Evolutionary conservation across 169 alveolate genomes (phyloP), one percentile per base, ranked within the genome.

Genomic region (Cryptosporidium felis): DNA sequence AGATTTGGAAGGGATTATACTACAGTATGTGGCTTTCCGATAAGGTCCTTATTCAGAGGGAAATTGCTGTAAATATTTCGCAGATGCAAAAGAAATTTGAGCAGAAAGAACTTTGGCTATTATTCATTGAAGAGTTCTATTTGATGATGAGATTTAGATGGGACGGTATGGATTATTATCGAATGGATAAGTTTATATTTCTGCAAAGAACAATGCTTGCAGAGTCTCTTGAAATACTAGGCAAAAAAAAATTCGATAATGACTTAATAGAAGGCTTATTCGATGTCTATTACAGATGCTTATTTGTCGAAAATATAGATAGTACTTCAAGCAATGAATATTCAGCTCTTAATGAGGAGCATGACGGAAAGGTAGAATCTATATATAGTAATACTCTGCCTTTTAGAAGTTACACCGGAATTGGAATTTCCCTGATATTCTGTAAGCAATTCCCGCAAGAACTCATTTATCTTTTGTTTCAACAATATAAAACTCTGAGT

Each of bases 361-460:
- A n/a, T 23, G 59, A 3, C 38, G 16, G 49, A 32, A 45, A 65
- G 30, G 32, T 12, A 9, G 49, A 65, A 5, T 26, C 18, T 32
- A 5, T 45, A 42, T 46, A 46, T 45, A 32, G 16, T 10, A 4
- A n/a, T 44, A 12, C n/a, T 9, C 51, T 1, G 5, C 8, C 42
- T 18, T 56, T 16, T n/a, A 56, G 14, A 45, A 46, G n/a, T 38
- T 38, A n/a, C 36, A 53, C 85, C 0, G 67, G 85, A 6, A 74
- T 74, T 34, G 85, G 85, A 14, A 10, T 74, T 36, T 53, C 85
- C 36, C 12, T 74, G 21, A 74, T 74, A 8, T 74, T 74, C 41
- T 74, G 85, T 74, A 49, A 74, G 8, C 85, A 74, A 40, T 74
- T 74, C 58, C 67, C 85, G 26, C 85, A 74, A 45, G 85, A 74